Conservation (phyloP, 305 asterid species). For the Solanum hybrid region DNA sequence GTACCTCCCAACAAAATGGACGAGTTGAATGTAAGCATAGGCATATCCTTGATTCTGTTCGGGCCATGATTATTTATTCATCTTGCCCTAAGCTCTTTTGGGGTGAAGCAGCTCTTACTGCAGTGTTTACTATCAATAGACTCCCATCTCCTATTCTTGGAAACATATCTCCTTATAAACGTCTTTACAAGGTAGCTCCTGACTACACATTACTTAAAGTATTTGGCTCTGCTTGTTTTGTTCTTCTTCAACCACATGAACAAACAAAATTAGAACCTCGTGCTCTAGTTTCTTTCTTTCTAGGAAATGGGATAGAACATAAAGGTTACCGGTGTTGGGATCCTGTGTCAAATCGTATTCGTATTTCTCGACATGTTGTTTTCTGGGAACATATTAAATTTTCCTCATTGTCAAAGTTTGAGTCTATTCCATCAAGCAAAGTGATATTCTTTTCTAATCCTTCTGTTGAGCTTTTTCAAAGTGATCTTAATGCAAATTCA, state of each 20-base stretch:
- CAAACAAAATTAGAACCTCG: not conserved
- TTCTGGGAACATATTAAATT: conserved; percentile 5
- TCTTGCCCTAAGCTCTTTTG: not conserved
- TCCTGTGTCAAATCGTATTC: not conserved
- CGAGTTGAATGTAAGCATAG: not conserved
- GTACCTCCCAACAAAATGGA: not conserved
- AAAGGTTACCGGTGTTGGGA: not conserved
- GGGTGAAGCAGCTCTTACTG: not conserved
- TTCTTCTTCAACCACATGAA: not conserved
- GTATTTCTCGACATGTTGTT: not conserved
- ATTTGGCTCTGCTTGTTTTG: conserved; percentile 3
- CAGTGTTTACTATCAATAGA: not conserved
- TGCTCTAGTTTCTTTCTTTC: not conserved
- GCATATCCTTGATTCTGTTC: not conserved
- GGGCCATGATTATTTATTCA: not conserved
- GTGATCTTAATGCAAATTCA: not conserved
- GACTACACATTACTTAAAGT: not conserved
- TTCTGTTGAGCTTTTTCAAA: not conserved
- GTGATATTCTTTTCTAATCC: not conserved
- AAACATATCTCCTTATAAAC: not conserved
- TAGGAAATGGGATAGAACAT: not conserved
- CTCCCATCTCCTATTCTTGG: not conserved
- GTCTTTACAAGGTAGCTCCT: not conserved
- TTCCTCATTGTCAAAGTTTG: not conserved
- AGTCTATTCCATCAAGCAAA: not conserved